Conservation (phyloP, 2,329 filamentous ascomycete genomes). For the Aureobasidium melanogenum region DNA sequence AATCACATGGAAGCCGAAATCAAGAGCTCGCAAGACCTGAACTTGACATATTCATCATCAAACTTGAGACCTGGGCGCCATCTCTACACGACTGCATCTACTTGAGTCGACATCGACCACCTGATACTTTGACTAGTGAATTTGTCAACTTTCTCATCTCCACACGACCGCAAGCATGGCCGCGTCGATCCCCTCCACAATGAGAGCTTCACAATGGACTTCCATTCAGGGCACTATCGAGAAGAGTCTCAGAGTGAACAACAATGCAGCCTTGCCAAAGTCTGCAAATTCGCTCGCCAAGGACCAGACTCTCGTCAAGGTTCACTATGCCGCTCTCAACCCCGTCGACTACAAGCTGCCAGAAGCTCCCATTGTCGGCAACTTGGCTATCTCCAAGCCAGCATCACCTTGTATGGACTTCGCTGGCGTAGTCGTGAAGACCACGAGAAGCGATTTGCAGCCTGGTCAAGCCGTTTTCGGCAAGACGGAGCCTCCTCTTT, state of each 20-base stretch:
- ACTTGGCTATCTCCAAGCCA: constrained; percentile 29
- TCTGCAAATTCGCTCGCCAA: constrained; percentile 15
- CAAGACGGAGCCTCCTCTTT: constrained; percentile 21
- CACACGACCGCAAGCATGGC: constrained; percentile 12
- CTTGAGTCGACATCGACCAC: not conserved
- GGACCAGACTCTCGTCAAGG: constrained; percentile 35
- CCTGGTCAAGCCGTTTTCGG: constrained; percentile 35
- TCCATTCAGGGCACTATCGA: constrained; percentile 24
- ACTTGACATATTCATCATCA: not conserved
- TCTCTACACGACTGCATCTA: not conserved
- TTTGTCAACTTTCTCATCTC: not conserved
- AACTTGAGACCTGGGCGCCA: not conserved
- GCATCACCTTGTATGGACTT: constrained; percentile 44
- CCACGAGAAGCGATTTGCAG: constrained; percentile 21
- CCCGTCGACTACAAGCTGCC: constrained; percentile 43
- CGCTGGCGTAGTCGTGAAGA: constrained; percentile 39
- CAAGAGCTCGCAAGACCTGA: not conserved
- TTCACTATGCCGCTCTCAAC: constrained; percentile 38
- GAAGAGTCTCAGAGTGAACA: constrained; percentile 25
- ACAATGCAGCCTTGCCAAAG: constrained; percentile 20
- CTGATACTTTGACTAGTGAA: not conserved
- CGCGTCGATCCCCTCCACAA: constrained; percentile 17
- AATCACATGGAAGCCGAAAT: not conserved
- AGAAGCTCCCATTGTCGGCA: constrained; percentile 33
- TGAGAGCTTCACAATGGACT: constrained; percentile 23